Conservation (phyloP, 129 eudicot species). For the Glebionis coronaria region DNA sequence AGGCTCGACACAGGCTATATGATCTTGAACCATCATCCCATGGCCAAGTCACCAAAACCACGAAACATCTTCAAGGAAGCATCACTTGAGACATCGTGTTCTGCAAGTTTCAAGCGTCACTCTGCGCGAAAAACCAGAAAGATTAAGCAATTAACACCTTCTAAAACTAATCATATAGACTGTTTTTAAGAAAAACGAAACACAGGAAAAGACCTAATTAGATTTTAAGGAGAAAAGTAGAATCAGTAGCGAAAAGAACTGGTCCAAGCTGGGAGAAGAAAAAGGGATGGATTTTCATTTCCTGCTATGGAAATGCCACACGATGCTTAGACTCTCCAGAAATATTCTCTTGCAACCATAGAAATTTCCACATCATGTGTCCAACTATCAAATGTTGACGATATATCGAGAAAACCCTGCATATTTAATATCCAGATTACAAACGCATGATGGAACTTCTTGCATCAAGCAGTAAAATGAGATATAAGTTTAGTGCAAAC, state of each 20-base stretch:
- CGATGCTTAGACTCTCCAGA: constrained; percentile 95
- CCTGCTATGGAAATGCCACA: constrained; percentile 75
- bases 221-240: constrained; percentile 91
- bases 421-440: background rate
- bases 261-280: constrained; percentile 97
- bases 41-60: too few species aligned
- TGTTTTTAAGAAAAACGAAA: too few species aligned
- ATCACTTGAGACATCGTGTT: too few species aligned
- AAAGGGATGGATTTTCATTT: constrained; percentile 67
- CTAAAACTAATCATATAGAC: too few species aligned
- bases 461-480: background rate
- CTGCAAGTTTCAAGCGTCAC: too few species aligned
- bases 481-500: background rate
- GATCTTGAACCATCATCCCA: too few species aligned
- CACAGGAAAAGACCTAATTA: too few species aligned
- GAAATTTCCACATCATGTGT: constrained; percentile 65
- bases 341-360: constrained; percentile 81
- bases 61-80: too few species aligned
- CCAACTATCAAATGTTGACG: constrained; percentile 82
- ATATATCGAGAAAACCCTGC: constrained; percentile 67
- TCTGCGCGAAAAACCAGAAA: too few species aligned
- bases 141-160: too few species aligned
- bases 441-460: background rate
- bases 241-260: constrained; percentile 81
- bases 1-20: too few species aligned